These are phyloP conservation scores for Kuraishia hungarica DNA, from an alignment of 805 yeast genomes.

Conservation along the genomic window DNA sequence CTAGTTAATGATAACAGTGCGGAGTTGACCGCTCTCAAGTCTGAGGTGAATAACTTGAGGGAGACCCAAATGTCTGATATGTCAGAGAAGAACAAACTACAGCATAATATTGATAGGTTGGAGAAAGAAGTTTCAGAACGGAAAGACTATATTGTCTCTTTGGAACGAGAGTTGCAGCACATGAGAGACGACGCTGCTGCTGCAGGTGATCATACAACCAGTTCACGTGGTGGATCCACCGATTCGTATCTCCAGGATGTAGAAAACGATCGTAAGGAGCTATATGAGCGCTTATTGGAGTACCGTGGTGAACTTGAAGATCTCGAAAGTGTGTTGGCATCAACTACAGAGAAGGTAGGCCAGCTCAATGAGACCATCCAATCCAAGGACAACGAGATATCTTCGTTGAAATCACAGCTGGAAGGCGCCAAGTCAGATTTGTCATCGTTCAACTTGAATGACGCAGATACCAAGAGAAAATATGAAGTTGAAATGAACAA, in stretches of 20 bases:
- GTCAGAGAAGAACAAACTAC: constrained; percentile 1
- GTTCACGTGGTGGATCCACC: constrained; percentile 2
- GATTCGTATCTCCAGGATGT: constrained; percentile 18
- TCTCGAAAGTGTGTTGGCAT: not conserved
- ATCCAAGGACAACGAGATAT: constrained; percentile 8
- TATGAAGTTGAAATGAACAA: constrained; percentile 21
- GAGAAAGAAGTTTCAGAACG: not conserved
- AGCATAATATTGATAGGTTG: not conserved
- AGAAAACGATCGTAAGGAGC: constrained; percentile 15
- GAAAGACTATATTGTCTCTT: not conserved
- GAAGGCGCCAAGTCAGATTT: not conserved
- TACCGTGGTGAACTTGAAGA: constrained; percentile 8
- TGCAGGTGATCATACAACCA: constrained; percentile 7
- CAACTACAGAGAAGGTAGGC: constrained; percentile 4
- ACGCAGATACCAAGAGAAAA: constrained; percentile 9
- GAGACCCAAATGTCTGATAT: not conserved
- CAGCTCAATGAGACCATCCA: constrained; percentile 17
- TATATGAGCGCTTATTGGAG: constrained; percentile 11
- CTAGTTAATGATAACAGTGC: constrained; percentile 13
- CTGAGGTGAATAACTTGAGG: not conserved
- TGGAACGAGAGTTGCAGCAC: constrained; percentile 2
- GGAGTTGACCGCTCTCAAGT: constrained; percentile 5
- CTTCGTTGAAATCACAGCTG: constrained; percentile 7
- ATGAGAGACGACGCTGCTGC: constrained; percentile 4
- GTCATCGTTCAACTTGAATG: constrained; percentile 4